Percentiles rank a stretch among this genome's conserved stretches.
Evolutionary conservation across 116 monocot species (phyloP).

Genomic region (Cymodocea nodosa): DNA sequence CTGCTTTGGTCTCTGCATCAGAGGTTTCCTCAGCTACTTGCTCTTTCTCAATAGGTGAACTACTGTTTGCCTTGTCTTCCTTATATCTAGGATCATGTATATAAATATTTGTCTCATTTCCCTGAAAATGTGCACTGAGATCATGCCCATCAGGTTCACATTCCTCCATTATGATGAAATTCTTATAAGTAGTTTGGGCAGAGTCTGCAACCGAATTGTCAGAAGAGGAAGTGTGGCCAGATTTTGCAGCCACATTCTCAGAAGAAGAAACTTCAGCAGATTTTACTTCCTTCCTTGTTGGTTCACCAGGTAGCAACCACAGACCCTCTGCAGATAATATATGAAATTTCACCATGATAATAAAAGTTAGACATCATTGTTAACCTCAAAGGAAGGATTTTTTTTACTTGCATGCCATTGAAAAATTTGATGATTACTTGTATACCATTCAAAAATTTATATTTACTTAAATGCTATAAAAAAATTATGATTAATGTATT

Average conservation of each 20-base stretch:
- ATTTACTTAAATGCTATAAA: too few relatives aligned
- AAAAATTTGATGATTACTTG: too few relatives aligned
- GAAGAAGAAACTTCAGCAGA: background rate
- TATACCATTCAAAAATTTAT: too few relatives aligned
- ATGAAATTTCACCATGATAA: background rate
- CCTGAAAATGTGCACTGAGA: background rate
- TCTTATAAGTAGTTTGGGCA: background rate
- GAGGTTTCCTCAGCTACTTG: background rate
- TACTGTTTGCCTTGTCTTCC: slow-evolving; percentile 3
- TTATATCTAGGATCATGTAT: background rate
- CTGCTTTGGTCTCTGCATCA: slow-evolving; percentile 17
- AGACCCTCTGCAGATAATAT: slow-evolving; percentile 1
- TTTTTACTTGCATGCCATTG: too few relatives aligned
- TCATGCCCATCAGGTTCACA: background rate
- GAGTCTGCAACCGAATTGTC: background rate
- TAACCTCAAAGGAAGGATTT: too few relatives aligned
- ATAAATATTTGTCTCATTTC: background rate
- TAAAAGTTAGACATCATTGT: too few relatives aligned
- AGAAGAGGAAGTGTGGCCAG: background rate
- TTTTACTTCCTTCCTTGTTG: background rate
- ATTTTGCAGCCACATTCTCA: background rate
- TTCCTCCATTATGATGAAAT: background rate
- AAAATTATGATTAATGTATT: too few relatives aligned
- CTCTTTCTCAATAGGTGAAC: slow-evolving; percentile 1
- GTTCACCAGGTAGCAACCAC: background rate